These are phyloP conservation scores for Ganoderma lucidum DNA, from an alignment of 1,284 basidiomycete genomes.

Conservation along the genomic window DNA sequence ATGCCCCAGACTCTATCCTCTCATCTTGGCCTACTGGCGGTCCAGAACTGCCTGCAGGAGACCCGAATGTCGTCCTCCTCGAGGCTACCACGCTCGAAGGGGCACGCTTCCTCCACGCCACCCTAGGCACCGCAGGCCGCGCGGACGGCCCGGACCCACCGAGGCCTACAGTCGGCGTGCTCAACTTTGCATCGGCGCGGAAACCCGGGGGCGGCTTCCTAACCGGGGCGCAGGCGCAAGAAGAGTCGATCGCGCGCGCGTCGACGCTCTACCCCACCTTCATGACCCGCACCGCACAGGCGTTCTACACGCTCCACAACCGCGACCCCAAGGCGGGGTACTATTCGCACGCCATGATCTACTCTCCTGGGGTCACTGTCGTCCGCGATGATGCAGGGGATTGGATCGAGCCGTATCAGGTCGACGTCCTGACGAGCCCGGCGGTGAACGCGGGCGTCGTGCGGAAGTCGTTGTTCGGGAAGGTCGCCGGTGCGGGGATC, in stretches of 20 bases:
- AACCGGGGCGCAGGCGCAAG: conserved; percentile 71
- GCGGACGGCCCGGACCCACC: conserved; percentile 28
- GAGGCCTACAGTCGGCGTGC: conserved; percentile 58
- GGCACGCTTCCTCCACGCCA: conserved; percentile 41
- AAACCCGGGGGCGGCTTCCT: conserved; percentile 76
- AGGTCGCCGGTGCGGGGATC: conserved; percentile 46
- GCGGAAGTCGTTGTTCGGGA: conserved; percentile 43
- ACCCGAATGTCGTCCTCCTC: conserved; percentile 48
- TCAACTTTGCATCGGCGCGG: conserved; percentile 76
- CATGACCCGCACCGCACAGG: conserved; percentile 56
- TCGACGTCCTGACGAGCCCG: conserved; percentile 69
- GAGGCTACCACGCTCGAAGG: conserved; percentile 66
- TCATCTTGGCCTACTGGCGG: conserved; percentile 46
- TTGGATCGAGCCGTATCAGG: conserved; percentile 60
- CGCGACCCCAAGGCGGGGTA: conserved; percentile 57
- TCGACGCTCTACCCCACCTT: conserved; percentile 70
- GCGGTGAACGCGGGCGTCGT: conserved; percentile 76
- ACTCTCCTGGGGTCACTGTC: conserved; percentile 63
- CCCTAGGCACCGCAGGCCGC: conserved; percentile 17
- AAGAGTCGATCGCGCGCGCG: conserved; percentile 75
- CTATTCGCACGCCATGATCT: conserved; percentile 75
- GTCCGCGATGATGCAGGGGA: conserved; percentile 64
- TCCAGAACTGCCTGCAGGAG: conserved; percentile 26
- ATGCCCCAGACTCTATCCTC: conserved; percentile 47
- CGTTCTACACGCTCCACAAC: conserved; percentile 67